phyloP scores from a whole-genome alignment of 2,329 filamentous ascomycete species.

The Ascochyta fabae region DNA sequence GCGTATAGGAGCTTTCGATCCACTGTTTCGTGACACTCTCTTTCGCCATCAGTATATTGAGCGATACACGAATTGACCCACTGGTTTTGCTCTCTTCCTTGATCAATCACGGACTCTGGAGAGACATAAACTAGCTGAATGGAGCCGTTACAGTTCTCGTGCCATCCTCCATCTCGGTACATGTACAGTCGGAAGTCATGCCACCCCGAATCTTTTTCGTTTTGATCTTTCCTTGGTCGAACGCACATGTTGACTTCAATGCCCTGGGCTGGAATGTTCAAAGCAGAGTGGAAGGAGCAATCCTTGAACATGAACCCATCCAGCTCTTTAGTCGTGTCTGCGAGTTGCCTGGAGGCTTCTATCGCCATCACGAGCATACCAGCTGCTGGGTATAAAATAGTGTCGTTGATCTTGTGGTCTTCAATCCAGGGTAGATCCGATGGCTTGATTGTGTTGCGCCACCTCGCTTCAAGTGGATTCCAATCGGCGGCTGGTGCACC shows the following conservation, averaged over 20 bases:
- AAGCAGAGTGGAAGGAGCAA: not conserved
- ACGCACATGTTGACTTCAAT: not conserved
- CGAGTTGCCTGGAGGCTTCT: slow-evolving; percentile 10
- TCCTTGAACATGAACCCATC: not conserved
- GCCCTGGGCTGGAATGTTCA: not conserved
- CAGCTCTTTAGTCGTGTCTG: not conserved
- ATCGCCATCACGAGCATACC: slow-evolving; percentile 1
- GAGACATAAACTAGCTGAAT: not conserved
- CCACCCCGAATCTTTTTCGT: not conserved
- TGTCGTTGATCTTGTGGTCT: slow-evolving; percentile 13
- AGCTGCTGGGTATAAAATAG: slow-evolving; percentile 19
- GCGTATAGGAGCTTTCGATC: not conserved
- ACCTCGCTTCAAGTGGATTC: slow-evolving; percentile 27
- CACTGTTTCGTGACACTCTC: not conserved
- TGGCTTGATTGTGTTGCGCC: slow-evolving; percentile 25
- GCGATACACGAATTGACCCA: not conserved
- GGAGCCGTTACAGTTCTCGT: not conserved
- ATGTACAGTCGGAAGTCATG: not conserved
- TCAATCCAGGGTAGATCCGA: slow-evolving; percentile 17
- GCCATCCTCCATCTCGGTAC: not conserved
- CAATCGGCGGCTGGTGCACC: slow-evolving; percentile 19
- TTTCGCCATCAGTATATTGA: not conserved
- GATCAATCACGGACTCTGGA: not conserved
- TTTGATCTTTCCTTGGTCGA: not conserved
- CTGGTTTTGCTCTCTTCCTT: not conserved